Evolutionary conservation across 495 filamentous ascomycete species (phyloP).

Genomic region (Hypoxylon fragiforme): DNA sequence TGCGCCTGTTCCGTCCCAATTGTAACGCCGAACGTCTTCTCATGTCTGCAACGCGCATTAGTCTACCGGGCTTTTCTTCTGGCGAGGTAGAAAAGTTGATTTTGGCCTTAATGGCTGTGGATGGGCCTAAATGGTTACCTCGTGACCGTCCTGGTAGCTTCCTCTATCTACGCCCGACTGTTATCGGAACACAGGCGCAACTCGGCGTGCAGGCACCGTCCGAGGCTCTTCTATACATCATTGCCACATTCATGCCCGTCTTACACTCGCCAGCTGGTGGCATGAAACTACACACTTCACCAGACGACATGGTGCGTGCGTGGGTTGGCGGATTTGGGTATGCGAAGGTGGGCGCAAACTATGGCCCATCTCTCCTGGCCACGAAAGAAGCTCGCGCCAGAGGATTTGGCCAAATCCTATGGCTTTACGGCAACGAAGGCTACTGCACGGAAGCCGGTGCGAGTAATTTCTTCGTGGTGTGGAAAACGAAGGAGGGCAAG

Average conservation of each 20-base stretch:
- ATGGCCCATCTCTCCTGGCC: slow-evolving; percentile 77
- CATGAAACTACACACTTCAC: slow-evolving; percentile 75
- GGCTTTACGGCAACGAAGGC: slow-evolving; percentile 76
- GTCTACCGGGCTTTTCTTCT: slow-evolving; percentile 74
- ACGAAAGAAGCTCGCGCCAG: slow-evolving; percentile 65
- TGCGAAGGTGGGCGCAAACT: slow-evolving; percentile 91
- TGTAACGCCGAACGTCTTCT: slow-evolving; percentile 76
- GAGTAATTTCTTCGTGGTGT: slow-evolving; percentile 87
- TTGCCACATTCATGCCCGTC: slow-evolving; percentile 71
- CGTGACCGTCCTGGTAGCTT: slow-evolving; percentile 64
- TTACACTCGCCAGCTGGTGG: slow-evolving; percentile 60
- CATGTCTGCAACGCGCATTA: slow-evolving; percentile 70
- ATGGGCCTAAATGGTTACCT: slow-evolving; percentile 81
- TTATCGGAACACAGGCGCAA: slow-evolving; percentile 78
- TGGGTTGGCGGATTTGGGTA: slow-evolving; percentile 89
- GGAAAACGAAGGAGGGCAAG: slow-evolving; percentile 67
- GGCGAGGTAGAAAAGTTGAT: slow-evolving; percentile 75
- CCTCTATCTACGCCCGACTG: slow-evolving; percentile 78
- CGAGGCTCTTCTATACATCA: slow-evolving; percentile 83
- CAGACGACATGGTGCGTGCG: slow-evolving; percentile 74
- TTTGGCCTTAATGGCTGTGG: slow-evolving; percentile 65
- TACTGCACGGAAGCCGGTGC: slow-evolving; percentile 91
- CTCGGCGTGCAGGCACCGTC: slow-evolving; percentile 81
- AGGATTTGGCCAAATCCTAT: slow-evolving; percentile 88
- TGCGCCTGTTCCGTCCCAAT: slow-evolving; percentile 85